Conservation (phyloP, 2,329 filamentous ascomycete genomes). For the Pyricularia pennisetigena region DNA sequence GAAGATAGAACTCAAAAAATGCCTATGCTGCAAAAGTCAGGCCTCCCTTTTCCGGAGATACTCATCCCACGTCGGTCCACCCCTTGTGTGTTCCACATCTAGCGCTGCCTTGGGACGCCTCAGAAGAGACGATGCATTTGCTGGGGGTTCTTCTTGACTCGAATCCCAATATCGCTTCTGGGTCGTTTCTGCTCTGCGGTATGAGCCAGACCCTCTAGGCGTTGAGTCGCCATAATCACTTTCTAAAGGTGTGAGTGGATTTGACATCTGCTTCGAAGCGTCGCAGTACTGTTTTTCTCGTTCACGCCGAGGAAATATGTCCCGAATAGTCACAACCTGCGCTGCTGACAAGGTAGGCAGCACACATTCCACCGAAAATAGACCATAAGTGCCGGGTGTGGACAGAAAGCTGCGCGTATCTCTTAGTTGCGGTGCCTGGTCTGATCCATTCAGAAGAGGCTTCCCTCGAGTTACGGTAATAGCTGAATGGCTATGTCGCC, state of each 20-base stretch:
- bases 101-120: too few species aligned
- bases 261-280: not conserved
- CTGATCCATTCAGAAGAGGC: not conserved
- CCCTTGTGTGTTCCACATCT: not conserved
- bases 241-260: not conserved
- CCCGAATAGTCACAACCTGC: not conserved
- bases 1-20: not conserved
- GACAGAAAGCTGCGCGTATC: not conserved
- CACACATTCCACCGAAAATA: not conserved
- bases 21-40: not conserved
- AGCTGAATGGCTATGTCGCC: conserved; percentile 1
- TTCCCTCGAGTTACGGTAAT: not conserved
- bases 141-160: not conserved
- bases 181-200: not conserved
- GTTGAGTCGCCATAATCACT: not conserved
- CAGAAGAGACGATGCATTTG: too few species aligned
- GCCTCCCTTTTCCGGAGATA: not conserved
- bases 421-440: not conserved
- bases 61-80: not conserved
- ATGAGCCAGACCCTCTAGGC: not conserved
- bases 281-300: not conserved
- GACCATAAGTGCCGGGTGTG: too few species aligned
- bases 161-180: not conserved
- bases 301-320: not conserved
- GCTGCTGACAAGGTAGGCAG: not conserved